Evolutionary conservation across 2,329 filamentous ascomycete genomes (phyloP), one percentile per base, ranked within the genome.

Genomic region (Talaromyces rugulosus): DNA sequence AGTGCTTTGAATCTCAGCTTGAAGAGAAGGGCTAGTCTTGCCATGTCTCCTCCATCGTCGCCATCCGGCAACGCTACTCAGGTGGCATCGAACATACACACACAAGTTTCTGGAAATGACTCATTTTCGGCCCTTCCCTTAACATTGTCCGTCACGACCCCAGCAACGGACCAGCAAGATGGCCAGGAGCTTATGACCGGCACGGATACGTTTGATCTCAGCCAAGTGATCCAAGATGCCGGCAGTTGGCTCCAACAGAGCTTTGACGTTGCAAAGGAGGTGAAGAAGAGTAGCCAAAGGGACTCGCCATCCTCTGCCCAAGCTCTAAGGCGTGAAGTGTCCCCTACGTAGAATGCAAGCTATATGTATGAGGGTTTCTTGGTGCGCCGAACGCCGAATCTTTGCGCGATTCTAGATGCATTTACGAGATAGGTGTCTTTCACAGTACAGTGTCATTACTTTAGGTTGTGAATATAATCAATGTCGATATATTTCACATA

Each of bases 161-260:
- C 62, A 27, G 34, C 62, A 28, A 74, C 70, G 7, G 69, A 65
- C 11, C 74, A 68, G 16, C 67, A 75, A 58, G 74, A 77, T 60
- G 73, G 74, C 4, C 76, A 78, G 65, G 71, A 70, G 18, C 65
- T 59, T 28, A 50, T 65, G 40, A 62, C 66, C 53, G 71, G 69
- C 44, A 61, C 65, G 11, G 74, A 78, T 9, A 72, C 70, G n/a
- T 80, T 80, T 57, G 74, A 79, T 60, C 71, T 80, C 5, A 76
- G 71, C 51, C 74, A 77, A 65, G 77, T 77, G 1, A 78, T 81
- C n/a, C 74, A 74, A 5, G 78, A 80, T 60, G 70, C 77, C 9
- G 78, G 78, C 5, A 80, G 76, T 63, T 80, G 77, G 71, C 66
- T 81, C n/a, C 74, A 73, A 42, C 71, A 78, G 57, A 78, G 74